Evolutionary conservation across 2,329 filamentous ascomycete species (phyloP), one percentile per base, ranked within the genome.

Genomic region (Fusarium udum): DNA sequence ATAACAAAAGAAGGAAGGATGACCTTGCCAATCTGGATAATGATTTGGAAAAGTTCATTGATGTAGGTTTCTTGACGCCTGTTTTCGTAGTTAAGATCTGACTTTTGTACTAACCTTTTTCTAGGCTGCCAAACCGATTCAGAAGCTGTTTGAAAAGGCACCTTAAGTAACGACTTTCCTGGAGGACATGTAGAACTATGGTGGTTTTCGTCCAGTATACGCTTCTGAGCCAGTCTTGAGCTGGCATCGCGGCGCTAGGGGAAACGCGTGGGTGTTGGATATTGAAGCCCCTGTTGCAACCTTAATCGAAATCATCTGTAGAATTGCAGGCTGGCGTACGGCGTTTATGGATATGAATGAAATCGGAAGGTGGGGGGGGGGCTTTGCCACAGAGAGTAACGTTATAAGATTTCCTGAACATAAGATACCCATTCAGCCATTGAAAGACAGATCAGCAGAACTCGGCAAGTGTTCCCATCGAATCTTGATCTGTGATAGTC

Each of bases 1-100:
- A 91, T 80, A 98, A 98, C 81, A 97, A 97, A 84, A 94, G 94
- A 83, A 90, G 95, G 75, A 97, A 97, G 81, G 95, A 98, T 63
- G 95, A 98, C 78, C 85, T 99, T 55, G 95, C 93, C 26, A 97
- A 93, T 78, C 85, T 99, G 69, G 96, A 99, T 78, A 92, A 93
- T 79, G 94, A 97, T 82, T 85, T 98, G 64, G 96, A 98, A 84
- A 95, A 93, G 78, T 97, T 97, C 79, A 95, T 97, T 78, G 94
- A 97, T 82, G 93, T 94, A 79, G 79, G 92, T 84, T 36, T 26
- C 14, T n/a, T 15, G 22, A 32, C 8, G 16, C 26, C 26, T 36
- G 52, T 10, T 52, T 12, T 16, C 18, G 16, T 32, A 20, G 24
- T 34, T 31, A 39, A 13, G 42, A 22, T 46, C 26, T 40, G n/a